phyloP scores from a whole-genome alignment of 371 early-diverging fungal species.

The Rhizopus delemar region DNA sequence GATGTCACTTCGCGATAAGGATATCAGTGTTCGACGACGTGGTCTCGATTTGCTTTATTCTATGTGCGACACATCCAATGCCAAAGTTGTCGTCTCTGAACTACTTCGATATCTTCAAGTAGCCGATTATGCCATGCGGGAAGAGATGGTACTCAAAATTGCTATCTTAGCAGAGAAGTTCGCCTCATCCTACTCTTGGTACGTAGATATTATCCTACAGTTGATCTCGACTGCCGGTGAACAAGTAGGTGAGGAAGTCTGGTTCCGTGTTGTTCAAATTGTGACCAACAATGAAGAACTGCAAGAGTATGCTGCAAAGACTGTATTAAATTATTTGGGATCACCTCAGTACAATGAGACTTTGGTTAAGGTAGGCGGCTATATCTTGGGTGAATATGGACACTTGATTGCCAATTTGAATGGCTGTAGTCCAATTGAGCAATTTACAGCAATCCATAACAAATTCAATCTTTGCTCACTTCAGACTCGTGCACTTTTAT shows the following conservation, averaged over 20 bases:
- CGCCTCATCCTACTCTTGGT: conserved; percentile 96
- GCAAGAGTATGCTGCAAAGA: conserved; percentile 90
- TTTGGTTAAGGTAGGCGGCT: conserved; percentile 91
- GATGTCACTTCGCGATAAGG: conserved; percentile 89
- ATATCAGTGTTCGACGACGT: conserved; percentile 92
- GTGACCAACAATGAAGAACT: conserved; percentile 90
- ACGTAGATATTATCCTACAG: conserved; percentile 94
- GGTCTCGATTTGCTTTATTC: conserved; percentile 95
- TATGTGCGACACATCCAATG: conserved; percentile 92
- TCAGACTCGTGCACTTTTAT: conserved; percentile 78
- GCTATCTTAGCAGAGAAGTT: conserved; percentile 97
- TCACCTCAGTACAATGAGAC: conserved; percentile 92
- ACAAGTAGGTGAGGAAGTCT: conserved; percentile 93
- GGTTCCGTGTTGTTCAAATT: conserved; percentile 96
- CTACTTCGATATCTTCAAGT: conserved; percentile 83
- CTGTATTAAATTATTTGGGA: conserved; percentile 76
- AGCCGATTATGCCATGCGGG: conserved; percentile 89
- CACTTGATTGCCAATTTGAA: conserved; percentile 88
- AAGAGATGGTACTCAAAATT: conserved; percentile 97
- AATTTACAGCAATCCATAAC: conserved; percentile 89
- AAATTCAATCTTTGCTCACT: conserved; percentile 83
- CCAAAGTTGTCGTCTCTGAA: conserved; percentile 87
- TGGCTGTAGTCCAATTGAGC: conserved; percentile 86
- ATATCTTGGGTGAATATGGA: conserved; percentile 96
- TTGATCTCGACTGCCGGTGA: conserved; percentile 95